Evolutionary conservation across 768 basidiomycete species (phyloP).

Genomic region (Panaeolus papilionaceus): DNA sequence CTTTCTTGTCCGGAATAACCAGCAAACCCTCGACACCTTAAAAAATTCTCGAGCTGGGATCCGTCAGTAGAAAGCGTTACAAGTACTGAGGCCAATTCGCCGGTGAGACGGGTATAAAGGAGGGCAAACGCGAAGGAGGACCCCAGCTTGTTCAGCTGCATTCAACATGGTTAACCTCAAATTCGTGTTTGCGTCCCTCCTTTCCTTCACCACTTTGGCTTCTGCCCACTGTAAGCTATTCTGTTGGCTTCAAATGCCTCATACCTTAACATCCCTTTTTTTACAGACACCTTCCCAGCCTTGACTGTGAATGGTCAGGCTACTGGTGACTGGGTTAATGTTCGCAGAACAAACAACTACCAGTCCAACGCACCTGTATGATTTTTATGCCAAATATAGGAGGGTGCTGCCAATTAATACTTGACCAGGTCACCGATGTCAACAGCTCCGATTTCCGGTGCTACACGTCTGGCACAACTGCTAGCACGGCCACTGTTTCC

Average conservation of each 20-base stretch:
- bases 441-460: conserved; percentile 25
- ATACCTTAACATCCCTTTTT: neutral
- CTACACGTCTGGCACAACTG: conserved; percentile 21
- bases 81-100: neutral
- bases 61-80: no score
- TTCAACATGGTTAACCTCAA: conserved; percentile 25
- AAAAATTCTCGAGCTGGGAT: neutral
- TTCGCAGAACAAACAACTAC: conserved; percentile 23
- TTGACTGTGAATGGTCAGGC: conserved; percentile 18
- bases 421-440: conserved; percentile 21
- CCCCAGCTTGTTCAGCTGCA: neutral
- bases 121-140: neutral
- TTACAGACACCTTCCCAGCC: conserved; percentile 22
- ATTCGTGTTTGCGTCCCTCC: neutral
- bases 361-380: conserved; percentile 16
- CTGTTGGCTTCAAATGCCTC: neutral
- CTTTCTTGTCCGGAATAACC: neutral
- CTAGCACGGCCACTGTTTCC: conserved; percentile 21
- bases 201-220: conserved; percentile 12
- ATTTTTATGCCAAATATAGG: neutral
- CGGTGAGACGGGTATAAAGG: neutral
- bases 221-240: conserved; percentile 9
- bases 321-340: conserved; percentile 24
- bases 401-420: neutral
- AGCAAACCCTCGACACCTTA: neutral